phyloP scores from a whole-genome alignment of 768 basidiomycete species.

The Psilocybe cubensis region DNA sequence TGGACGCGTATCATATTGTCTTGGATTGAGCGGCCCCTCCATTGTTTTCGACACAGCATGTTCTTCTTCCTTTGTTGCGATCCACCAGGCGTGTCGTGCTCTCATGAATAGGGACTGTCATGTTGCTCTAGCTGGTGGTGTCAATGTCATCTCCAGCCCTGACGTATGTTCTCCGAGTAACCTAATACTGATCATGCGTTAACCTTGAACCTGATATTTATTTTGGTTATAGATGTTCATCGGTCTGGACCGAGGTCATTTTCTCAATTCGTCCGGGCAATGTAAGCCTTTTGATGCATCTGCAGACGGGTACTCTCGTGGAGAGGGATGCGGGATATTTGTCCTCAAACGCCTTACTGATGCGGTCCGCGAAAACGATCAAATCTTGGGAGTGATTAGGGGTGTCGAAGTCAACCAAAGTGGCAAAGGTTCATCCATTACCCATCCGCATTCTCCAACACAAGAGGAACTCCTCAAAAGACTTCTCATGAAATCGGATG shows the following conservation, averaged over 20 bases:
- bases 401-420: slow-evolving; percentile 77
- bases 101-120: slow-evolving; percentile 66
- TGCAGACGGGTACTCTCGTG: slow-evolving; percentile 75
- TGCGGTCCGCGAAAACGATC: slow-evolving; percentile 68
- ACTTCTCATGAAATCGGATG: slow-evolving; percentile 46
- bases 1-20: slow-evolving; percentile 71
- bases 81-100: slow-evolving; percentile 72
- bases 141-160: slow-evolving; percentile 71
- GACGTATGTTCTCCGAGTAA: slow-evolving; percentile 50
- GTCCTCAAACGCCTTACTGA: slow-evolving; percentile 72
- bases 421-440: slow-evolving; percentile 67
- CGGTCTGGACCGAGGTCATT: slow-evolving; percentile 70
- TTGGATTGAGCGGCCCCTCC: slow-evolving; percentile 72
- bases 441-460: slow-evolving; percentile 68
- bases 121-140: slow-evolving; percentile 74
- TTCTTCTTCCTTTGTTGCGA: slow-evolving; percentile 68
- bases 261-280: slow-evolving; percentile 66
- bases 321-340: slow-evolving; percentile 74
- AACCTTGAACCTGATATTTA: background rate
- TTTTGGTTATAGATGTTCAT: slow-evolving; percentile 57
- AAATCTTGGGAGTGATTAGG: slow-evolving; percentile 68
- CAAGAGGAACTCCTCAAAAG: slow-evolving; percentile 59
- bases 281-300: slow-evolving; percentile 73
- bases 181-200: background rate
- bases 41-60: slow-evolving; percentile 77